Conservation (phyloP, 2,329 filamentous ascomycete species). For the Verruconis gallopava region DNA sequence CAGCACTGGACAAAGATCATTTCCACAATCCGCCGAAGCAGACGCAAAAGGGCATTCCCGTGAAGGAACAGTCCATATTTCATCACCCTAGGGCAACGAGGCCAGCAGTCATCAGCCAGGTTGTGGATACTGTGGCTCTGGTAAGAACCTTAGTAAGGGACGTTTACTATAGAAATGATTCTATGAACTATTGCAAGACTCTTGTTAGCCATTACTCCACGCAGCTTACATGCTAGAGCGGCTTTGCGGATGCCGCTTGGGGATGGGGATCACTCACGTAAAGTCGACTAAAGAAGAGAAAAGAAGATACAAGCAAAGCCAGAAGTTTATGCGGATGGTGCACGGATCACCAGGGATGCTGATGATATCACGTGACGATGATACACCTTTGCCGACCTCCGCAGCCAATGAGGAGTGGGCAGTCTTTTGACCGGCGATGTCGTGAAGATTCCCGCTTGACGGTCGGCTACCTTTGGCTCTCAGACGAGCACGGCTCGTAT, state of each 20-base stretch:
- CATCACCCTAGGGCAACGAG: conserved; percentile 82
- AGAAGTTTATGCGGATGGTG: no score
- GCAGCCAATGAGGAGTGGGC: no score
- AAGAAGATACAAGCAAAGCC: no score
- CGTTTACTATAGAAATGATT: conserved; percentile 99
- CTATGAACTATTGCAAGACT: no score
- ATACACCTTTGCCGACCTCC: no score
- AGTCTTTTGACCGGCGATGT: not conserved
- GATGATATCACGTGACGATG: no score
- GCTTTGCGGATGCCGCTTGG: not conserved
- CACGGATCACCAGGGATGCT: no score
- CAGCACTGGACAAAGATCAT: conserved; percentile 78
- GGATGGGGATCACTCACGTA: conserved; percentile 1
- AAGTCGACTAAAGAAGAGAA: conserved; percentile 4
- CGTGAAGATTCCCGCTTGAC: no score
- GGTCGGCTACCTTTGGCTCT: no score
- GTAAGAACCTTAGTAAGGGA: conserved; percentile 84
- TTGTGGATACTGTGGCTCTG: conserved; percentile 84
- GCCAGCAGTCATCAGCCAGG: conserved; percentile 81
- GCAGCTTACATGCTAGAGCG: no score
- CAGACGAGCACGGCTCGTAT: no score
- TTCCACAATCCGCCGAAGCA: conserved; percentile 77
- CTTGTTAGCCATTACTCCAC: not conserved
- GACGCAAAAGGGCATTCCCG: conserved; percentile 26
- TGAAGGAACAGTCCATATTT: conserved; percentile 33